Percentiles rank a stretch among this genome's conserved stretches.
phyloP scores from a whole-genome alignment of 306 rosid species.

The Hippophae tibetana region DNA sequence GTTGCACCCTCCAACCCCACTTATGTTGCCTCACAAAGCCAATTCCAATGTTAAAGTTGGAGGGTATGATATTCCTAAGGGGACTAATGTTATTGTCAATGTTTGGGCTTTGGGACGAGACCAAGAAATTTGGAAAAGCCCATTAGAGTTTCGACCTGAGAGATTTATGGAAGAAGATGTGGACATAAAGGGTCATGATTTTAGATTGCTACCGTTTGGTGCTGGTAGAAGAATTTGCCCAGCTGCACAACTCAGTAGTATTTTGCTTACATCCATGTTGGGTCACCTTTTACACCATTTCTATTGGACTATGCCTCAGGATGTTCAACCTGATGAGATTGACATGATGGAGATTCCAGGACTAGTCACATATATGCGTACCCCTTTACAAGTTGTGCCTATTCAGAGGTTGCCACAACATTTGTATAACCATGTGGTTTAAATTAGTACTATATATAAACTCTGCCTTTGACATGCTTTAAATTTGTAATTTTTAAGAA shows the following conservation, averaged over 20 bases:
- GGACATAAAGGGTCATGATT: conserved; percentile 88
- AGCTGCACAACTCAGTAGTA: conserved; percentile 72
- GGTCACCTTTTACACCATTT: conserved; percentile 86
- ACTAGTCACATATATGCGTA: conserved; percentile 64
- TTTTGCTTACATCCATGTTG: conserved; percentile 67
- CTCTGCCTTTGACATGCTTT: too few species aligned
- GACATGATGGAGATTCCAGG: conserved; percentile 83
- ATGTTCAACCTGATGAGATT: conserved; percentile 45
- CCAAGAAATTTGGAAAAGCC: conserved; percentile 55
- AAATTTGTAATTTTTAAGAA: too few species aligned
- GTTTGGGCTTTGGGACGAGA: conserved; percentile 91
- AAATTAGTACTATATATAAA: too few species aligned
- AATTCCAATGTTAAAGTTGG: conserved; percentile 64
- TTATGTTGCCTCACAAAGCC: conserved; percentile 86
- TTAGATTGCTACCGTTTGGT: conserved; percentile 66
- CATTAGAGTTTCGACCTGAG: conserved; percentile 68
- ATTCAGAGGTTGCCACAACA: conserved; percentile 61
- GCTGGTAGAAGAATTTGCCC: conserved; percentile 86
- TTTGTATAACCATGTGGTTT: conserved; percentile 47
- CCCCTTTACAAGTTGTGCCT: conserved; percentile 52
- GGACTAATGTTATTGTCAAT: conserved; percentile 69
- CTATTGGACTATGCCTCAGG: conserved; percentile 43
- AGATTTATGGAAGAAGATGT: conserved; percentile 80
- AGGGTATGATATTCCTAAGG: conserved; percentile 78
- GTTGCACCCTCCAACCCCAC: conserved; percentile 88